A percentile compares a stretch with the other conserved stretches of the same genome.
Evolutionary conservation across 2,329 filamentous ascomycete genomes (phyloP).

Genomic region (Alternaria sp.): DNA sequence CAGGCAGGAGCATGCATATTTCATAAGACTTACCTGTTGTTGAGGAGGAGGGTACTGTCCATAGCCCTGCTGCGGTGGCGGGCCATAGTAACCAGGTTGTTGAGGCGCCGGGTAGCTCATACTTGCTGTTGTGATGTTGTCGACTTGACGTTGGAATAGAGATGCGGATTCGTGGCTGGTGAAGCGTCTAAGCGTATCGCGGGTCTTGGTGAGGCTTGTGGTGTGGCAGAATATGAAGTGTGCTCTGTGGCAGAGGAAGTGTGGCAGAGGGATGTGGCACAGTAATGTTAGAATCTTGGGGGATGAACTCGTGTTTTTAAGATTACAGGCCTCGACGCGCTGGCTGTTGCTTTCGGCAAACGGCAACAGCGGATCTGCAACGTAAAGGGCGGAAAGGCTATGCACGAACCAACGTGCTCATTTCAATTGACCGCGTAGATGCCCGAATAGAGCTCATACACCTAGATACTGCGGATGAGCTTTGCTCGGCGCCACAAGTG

Average conservation of each 20-base stretch:
- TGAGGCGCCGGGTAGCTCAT: constrained; percentile 30
- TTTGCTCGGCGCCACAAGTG: constrained; percentile 27
- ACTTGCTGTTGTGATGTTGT: background rate
- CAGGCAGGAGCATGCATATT: background rate
- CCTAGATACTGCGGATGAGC: background rate
- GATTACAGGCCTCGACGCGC: background rate
- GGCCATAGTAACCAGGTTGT: constrained; percentile 36
- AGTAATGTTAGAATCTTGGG: constrained; percentile 2
- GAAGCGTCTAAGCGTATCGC: constrained; percentile 10
- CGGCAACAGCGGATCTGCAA: constrained; percentile 12
- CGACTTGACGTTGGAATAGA: constrained; percentile 23
- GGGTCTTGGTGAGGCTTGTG: constrained; percentile 12
- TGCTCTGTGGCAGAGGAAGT: constrained; percentile 17
- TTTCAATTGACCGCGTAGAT: constrained; percentile 2
- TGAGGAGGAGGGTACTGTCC: constrained; percentile 42
- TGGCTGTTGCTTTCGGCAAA: constrained; percentile 9
- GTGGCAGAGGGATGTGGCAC: constrained; percentile 19
- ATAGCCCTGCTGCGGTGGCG: constrained; percentile 32
- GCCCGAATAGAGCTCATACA: constrained; percentile 2
- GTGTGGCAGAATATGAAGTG: background rate
- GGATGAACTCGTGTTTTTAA: constrained; percentile 8
- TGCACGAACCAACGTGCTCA: constrained; percentile 9
- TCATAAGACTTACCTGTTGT: constrained; percentile 33
- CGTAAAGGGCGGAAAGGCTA: constrained; percentile 2
- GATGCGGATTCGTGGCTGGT: constrained; percentile 24